Conservation (phyloP, 2,329 filamentous ascomycete species). For the Talaromyces pinophilus region DNA sequence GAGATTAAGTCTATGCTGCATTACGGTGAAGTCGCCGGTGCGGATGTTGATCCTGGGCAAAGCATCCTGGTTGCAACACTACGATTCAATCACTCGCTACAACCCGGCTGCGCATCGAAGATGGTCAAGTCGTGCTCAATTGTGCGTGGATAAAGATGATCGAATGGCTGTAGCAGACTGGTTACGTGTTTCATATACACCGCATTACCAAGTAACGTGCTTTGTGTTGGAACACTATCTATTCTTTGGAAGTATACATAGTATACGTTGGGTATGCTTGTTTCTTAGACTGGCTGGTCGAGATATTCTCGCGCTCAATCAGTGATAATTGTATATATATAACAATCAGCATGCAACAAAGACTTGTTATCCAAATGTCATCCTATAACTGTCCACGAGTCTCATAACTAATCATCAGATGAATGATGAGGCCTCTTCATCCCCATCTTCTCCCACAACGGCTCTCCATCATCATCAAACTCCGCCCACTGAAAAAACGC, state of each 20-base stretch:
- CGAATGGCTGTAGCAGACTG: not conserved
- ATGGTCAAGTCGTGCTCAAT: constrained; percentile 7
- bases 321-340: not conserved
- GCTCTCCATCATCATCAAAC: constrained; percentile 84
- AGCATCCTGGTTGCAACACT: constrained; percentile 10
- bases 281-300: not conserved
- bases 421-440: not conserved
- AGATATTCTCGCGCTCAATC: not conserved
- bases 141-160: not conserved
- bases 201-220: not conserved
- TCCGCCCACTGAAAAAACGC: constrained; percentile 81
- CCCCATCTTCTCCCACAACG: constrained; percentile 56
- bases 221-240: not conserved
- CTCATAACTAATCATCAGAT: not conserved
- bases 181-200: not conserved
- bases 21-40: not conserved
- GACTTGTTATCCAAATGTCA: not conserved
- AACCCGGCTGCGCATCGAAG: constrained; percentile 13
- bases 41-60: not conserved
- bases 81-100: constrained; percentile 17
- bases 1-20: constrained; percentile 15
- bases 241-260: constrained; percentile 7
- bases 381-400: not conserved
- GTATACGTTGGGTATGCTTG: not conserved
- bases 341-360: not conserved